phyloP scores from a whole-genome alignment of 2,329 filamentous ascomycete species.

The Fusarium neocosmosporiellum region DNA sequence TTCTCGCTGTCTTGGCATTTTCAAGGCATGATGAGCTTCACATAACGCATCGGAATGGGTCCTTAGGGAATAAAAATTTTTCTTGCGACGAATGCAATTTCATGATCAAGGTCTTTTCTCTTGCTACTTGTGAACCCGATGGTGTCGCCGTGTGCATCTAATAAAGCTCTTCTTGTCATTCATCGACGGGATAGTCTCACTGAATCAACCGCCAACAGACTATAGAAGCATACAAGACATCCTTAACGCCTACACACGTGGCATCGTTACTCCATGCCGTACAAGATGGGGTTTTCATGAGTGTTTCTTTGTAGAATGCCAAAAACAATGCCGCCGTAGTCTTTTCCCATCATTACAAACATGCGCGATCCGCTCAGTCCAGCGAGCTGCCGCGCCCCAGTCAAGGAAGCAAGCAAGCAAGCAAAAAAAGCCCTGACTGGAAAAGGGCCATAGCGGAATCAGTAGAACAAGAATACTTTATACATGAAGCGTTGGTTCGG shows the following conservation, averaged over 20 bases:
- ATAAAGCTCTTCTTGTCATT: background rate
- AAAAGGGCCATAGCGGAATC: constrained; percentile 13
- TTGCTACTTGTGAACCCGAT: constrained; percentile 28
- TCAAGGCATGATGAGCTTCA: constrained; percentile 52
- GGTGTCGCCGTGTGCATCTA: background rate
- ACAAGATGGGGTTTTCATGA: constrained; percentile 21
- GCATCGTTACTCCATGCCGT: constrained; percentile 9
- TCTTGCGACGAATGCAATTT: constrained; percentile 48
- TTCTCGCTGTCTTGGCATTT: constrained; percentile 51
- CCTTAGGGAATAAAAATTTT: constrained; percentile 52
- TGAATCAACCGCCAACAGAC: background rate
- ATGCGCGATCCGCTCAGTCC: constrained; percentile 26
- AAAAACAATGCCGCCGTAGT: constrained; percentile 29
- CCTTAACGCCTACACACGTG: constrained; percentile 18
- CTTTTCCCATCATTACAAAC: constrained; percentile 36
- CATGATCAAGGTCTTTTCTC: constrained; percentile 43
- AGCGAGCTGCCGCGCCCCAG: constrained; percentile 19
- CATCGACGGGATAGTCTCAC: background rate
- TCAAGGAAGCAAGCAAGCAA: constrained; percentile 14
- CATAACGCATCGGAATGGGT: constrained; percentile 52
- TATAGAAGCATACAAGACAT: constrained; percentile 7
- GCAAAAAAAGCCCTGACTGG: constrained; percentile 9
- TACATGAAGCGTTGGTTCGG: constrained; percentile 39
- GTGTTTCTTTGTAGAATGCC: constrained; percentile 26
- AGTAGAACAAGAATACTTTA: constrained; percentile 37